These are phyloP conservation scores for Fulvia fulva DNA, from an alignment of 2,329 filamentous ascomycete genomes.

Conservation along the genomic window DNA sequence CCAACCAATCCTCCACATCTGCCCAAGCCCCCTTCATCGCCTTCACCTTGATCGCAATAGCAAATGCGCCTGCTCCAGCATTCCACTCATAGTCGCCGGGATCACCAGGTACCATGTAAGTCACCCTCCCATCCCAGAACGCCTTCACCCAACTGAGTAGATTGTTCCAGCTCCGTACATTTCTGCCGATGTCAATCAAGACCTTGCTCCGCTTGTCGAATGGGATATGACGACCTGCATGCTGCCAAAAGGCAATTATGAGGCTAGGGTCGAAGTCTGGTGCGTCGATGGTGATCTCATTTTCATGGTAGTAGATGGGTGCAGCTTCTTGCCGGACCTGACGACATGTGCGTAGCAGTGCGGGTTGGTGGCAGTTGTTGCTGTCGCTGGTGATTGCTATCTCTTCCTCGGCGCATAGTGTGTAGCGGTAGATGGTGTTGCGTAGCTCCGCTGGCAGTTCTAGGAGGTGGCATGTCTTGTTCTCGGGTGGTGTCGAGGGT, in stretches of 20 bases:
- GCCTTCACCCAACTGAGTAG: neutral
- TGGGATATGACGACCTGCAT: neutral
- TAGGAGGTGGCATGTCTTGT: neutral
- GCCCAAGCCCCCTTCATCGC: neutral
- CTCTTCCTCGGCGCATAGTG: no score
- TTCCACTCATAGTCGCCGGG: neutral
- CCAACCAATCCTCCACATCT: neutral
- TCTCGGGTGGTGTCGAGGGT: neutral
- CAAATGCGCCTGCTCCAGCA: neutral
- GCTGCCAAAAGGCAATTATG: neutral
- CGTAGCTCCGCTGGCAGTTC: neutral
- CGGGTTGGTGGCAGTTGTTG: conserved; percentile 30
- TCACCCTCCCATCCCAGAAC: neutral
- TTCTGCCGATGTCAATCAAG: neutral
- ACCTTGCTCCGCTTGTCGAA: neutral
- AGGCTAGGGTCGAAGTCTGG: neutral
- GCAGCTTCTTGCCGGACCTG: conserved; percentile 41
- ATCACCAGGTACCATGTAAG: neutral
- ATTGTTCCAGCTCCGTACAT: neutral
- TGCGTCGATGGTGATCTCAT: conserved; percentile 33
- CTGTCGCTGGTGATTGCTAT: no score
- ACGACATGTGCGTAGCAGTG: conserved; percentile 43
- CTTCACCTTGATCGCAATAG: neutral
- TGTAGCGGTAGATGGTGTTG: neutral
- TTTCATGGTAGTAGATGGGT: conserved; percentile 45